These are phyloP conservation scores for Fusarium metavorans DNA, from an alignment of 2,329 filamentous ascomycete species.

Conservation along the genomic window DNA sequence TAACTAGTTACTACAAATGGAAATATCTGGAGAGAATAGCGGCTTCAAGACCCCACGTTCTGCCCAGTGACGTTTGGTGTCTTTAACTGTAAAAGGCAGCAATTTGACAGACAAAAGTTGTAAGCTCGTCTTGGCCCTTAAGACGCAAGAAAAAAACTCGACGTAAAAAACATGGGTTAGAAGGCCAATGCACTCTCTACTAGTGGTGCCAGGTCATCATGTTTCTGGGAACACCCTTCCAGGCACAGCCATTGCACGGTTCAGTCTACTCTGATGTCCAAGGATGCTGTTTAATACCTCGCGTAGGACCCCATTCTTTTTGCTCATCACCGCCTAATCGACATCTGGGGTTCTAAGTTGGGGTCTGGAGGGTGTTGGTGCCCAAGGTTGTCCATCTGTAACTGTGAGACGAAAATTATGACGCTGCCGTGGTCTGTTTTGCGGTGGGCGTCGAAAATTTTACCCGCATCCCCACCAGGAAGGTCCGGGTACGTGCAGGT, in stretches of 20 bases:
- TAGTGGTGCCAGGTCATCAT: slow-evolving; percentile 21
- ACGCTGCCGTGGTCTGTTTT: slow-evolving; percentile 37
- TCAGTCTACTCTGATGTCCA: background rate
- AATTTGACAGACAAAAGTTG: slow-evolving; percentile 17
- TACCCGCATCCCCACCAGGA: slow-evolving; percentile 40
- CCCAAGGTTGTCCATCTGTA: slow-evolving; percentile 23
- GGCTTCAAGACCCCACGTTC: slow-evolving; percentile 25
- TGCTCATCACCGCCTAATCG: slow-evolving; percentile 27
- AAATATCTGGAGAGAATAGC: slow-evolving; percentile 32
- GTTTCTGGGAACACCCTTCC: background rate
- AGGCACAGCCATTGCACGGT: background rate
- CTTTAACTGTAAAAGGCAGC: slow-evolving; percentile 16
- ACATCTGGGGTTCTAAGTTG: slow-evolving; percentile 6
- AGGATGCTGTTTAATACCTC: background rate
- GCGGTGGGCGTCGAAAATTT: slow-evolving; percentile 44
- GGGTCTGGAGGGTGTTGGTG: slow-evolving; percentile 30
- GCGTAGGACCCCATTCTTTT: background rate
- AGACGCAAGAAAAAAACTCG: slow-evolving; percentile 10
- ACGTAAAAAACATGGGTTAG: slow-evolving; percentile 15
- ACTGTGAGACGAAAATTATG: background rate
- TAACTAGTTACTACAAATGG: slow-evolving; percentile 21
- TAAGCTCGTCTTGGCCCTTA: background rate
- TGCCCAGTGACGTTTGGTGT: slow-evolving; percentile 22
- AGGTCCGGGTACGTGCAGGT: slow-evolving; percentile 22
- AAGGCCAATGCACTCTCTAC: slow-evolving; percentile 7